Evolutionary conservation across 495 filamentous ascomycete genomes (phyloP).

Genomic region (Aspergillus conjunctus): DNA sequence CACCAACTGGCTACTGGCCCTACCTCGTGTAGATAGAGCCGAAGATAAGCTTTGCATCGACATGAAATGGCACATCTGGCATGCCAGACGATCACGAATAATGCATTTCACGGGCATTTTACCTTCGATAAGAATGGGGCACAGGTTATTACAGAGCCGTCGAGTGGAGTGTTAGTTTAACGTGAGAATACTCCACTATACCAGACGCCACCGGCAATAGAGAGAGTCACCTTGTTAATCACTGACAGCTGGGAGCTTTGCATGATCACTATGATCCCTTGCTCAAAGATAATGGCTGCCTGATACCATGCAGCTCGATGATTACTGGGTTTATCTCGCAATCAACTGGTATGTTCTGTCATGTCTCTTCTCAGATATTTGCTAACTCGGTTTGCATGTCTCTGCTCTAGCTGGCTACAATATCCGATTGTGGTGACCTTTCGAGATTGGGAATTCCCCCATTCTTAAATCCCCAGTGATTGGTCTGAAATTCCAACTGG

Average conservation of each 20-base stretch:
- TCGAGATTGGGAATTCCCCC: neutral
- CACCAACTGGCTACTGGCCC: neutral
- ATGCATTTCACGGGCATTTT: neutral
- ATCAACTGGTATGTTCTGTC: neutral
- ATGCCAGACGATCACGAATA: neutral
- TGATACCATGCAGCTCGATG: no score
- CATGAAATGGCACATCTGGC: neutral
- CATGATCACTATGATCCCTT: no score
- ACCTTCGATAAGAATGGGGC: neutral
- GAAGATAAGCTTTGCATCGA: neutral
- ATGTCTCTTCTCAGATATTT: neutral
- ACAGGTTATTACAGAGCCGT: neutral
- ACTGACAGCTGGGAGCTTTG: no score
- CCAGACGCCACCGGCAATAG: neutral
- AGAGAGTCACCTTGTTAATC: no score
- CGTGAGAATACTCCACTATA: neutral
- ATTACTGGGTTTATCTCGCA: no score
- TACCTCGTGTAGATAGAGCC: neutral
- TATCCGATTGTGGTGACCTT: neutral
- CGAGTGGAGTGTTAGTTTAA: neutral
- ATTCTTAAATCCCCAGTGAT: neutral
- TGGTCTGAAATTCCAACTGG: neutral
- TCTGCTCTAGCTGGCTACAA: neutral
- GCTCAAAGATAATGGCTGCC: no score
- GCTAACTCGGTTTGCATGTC: neutral